Evolutionary conservation across 805 yeast species (phyloP), one percentile per base, ranked within the genome.

Genomic region (Candida xiaguanensis): DNA sequence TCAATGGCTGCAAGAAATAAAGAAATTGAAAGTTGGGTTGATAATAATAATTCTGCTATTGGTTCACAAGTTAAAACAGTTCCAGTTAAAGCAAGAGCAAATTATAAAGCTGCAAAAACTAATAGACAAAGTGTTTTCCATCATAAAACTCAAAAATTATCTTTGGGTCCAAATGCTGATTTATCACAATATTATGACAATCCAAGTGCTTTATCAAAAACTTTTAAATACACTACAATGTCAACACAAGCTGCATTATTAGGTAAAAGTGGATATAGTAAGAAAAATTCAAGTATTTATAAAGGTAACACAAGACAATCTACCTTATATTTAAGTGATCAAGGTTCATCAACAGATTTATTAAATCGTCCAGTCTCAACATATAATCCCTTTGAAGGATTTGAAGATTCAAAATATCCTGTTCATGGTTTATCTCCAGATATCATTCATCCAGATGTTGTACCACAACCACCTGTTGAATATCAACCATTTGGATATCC

Each of bases 401-500:
- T 52, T 18, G 65, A 62, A 12, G 72, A 64, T 28, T 24, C 34
- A 18, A 50, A 52, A 5, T 59, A 50, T 25, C 52, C 62, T 6
- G 58, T 74, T 5, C 67, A 65, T 23, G 72, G 82, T 3, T 60
- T 85, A 47, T 75, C 79, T 28, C 67, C 81, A 2, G 78, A 75
- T 38, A 55, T 80, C 13, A 74, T 84, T 41, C 86, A 81, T 49
- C 85, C 89, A 8, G 85, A 85, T 53, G 85, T 79, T 20, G 85
- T 90, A 12, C 86, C 95, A 2, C 98, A 91, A 58, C 97, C 98
- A 0, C 95, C 96, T 1, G 75, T 80, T 13, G 85, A 77, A 44
- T 90, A 79, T 66, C 90, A 85, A 70, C 98, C 99, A 4, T 87
- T 75, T 61, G 84, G 81, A 0, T 87, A 67, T 51, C 96, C 99